Percentiles rank a stretch among this genome's conserved stretches.
phyloP scores from a whole-genome alignment of 768 basidiomycete genomes.

The Nidularia pulvinata region DNA sequence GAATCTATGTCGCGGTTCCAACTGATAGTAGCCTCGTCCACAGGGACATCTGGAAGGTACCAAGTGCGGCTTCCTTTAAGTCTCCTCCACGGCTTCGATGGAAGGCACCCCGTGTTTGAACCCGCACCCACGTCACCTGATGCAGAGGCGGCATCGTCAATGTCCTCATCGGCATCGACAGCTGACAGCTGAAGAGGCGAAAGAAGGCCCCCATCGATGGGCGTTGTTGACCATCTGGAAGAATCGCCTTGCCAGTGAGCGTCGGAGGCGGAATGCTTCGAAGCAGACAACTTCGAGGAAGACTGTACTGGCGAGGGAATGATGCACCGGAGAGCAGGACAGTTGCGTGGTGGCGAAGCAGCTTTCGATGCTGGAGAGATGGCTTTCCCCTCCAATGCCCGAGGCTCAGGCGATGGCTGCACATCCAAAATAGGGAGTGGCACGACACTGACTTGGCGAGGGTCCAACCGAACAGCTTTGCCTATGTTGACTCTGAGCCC shows the following conservation, averaged over 20 bases:
- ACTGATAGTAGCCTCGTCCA: slow-evolving; percentile 18
- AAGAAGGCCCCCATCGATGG: slow-evolving; percentile 1
- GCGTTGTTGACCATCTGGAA: not conserved
- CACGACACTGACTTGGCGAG: slow-evolving; percentile 30
- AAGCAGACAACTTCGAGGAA: not conserved
- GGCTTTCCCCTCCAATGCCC: slow-evolving; percentile 9
- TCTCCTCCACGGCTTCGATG: not conserved
- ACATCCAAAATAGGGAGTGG: slow-evolving; percentile 35
- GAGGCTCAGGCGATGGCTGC: too few relatives aligned
- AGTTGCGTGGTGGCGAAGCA: not conserved
- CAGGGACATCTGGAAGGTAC: slow-evolving; percentile 18
- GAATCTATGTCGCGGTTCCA: slow-evolving; percentile 14
- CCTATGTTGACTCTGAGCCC: slow-evolving; percentile 42
- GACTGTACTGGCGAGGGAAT: slow-evolving; percentile 17
- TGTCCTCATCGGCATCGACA: not conserved
- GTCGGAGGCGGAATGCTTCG: slow-evolving; percentile 10
- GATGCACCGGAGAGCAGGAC: slow-evolving; percentile 17
- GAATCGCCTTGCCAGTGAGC: slow-evolving; percentile 13
- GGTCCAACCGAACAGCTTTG: slow-evolving; percentile 37
- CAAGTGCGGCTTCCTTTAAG: not conserved
- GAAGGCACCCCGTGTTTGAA: not conserved
- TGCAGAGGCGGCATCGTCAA: not conserved
- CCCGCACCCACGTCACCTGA: not conserved
- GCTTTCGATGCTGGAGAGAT: not conserved
- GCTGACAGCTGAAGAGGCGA: slow-evolving; percentile 1